phyloP scores from a whole-genome alignment of 2,329 filamentous ascomycete genomes.

The Xylariaceae sp. region DNA sequence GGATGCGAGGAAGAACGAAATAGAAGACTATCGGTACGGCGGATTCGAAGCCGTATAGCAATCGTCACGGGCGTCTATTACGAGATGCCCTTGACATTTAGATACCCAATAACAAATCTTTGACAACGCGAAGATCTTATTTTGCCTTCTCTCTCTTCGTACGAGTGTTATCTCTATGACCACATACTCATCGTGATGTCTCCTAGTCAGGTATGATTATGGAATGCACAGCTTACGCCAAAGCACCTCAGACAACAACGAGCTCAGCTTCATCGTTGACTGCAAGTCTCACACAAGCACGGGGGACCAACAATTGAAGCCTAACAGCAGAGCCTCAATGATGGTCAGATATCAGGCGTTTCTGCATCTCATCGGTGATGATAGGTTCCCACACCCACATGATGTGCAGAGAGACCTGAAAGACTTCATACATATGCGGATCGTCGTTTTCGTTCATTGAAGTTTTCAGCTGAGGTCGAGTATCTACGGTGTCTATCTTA shows the following conservation, averaged over 20 bases:
- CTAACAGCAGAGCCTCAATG: not conserved
- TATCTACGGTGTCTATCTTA: no score
- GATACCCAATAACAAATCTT: slow-evolving; percentile 2
- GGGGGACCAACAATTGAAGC: not conserved
- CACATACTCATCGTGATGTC: not conserved
- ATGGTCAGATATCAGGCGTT: not conserved
- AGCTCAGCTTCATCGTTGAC: not conserved
- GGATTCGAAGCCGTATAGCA: not conserved
- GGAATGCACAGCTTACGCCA: not conserved
- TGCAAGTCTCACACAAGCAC: not conserved
- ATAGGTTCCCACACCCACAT: not conserved
- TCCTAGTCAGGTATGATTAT: not conserved
- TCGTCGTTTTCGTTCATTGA: not conserved
- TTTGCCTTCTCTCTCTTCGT: not conserved
- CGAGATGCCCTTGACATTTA: not conserved
- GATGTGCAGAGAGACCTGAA: not conserved
- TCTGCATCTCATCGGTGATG: not conserved
- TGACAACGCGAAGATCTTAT: not conserved
- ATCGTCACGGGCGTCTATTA: not conserved
- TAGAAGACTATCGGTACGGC: not conserved
- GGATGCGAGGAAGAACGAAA: not conserved
- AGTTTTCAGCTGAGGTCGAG: not conserved
- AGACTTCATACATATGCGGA: not conserved
- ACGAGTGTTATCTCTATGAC: not conserved
- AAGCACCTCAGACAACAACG: not conserved